Evolutionary conservation across 768 basidiomycete species (phyloP).

Genomic region (Coprinopsis cinerea): DNA sequence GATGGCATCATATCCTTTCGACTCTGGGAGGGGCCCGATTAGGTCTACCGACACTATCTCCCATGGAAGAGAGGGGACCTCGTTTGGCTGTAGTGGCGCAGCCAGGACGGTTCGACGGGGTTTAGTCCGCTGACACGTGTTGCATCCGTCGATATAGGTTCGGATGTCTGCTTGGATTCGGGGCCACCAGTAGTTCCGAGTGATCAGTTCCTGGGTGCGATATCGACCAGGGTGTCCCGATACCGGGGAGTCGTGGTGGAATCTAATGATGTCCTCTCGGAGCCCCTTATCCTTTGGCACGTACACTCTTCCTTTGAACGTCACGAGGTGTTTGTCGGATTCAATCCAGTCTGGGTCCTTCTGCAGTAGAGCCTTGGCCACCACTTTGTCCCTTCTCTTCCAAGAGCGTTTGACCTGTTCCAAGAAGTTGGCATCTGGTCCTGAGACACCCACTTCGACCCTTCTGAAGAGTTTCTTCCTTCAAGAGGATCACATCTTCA

Average conservation of each 20-base stretch:
- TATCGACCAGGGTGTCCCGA: constrained; percentile 2
- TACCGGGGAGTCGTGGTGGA: neutral
- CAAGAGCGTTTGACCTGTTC: too few relatives aligned
- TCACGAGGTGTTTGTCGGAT: too few relatives aligned
- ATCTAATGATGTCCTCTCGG: neutral
- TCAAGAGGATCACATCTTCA: too few relatives aligned
- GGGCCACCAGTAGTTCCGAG: constrained; percentile 8
- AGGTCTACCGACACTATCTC: neutral
- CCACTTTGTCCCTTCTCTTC: too few relatives aligned
- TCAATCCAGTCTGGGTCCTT: too few relatives aligned
- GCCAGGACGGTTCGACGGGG: neutral
- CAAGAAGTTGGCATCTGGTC: too few relatives aligned
- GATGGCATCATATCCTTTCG: too few relatives aligned
- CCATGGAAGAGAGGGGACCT: neutral
- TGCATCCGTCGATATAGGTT: neutral
- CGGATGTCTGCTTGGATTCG: neutral
- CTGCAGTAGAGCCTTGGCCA: too few relatives aligned
- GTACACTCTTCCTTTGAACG: neutral
- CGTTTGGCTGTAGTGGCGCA: neutral
- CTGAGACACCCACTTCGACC: too few relatives aligned
- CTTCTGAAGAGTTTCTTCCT: too few relatives aligned
- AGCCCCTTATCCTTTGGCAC: neutral
- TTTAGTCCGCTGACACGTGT: neutral
- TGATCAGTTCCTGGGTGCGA: constrained; percentile 2
- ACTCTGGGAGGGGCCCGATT: too few relatives aligned